Evolutionary conservation across 805 yeast species (phyloP), one percentile per base, ranked within the genome.

Genomic region (Lipomyces mesembrius): DNA sequence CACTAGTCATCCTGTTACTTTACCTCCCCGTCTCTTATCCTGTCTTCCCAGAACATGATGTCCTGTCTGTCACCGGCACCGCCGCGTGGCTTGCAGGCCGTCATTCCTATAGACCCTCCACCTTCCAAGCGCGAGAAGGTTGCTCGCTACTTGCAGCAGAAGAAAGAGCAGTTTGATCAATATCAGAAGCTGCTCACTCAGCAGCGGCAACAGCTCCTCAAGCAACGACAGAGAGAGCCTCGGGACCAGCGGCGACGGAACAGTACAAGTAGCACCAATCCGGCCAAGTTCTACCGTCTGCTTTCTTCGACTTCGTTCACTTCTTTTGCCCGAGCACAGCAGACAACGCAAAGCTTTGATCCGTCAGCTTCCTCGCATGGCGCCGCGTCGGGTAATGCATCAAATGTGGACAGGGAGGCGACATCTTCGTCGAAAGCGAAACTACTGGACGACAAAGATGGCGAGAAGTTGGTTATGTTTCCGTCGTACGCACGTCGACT

Each of bases 401-500:
- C 39, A 1, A 25, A 12, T 25, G 32, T 17, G 20, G 32, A 29
- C 34, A 34, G 29, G 20, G 14, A 63, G 35, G 6, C 32, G 20
- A 22, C 43, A 5, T 22, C 27, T 17, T 53, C 22, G n/a, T 25
- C 61, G 9, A 59, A 61, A 32, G 52, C 62, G 22, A 57, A 57
- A 57, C 61, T n/a, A 27, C 59, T 68, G 53, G 37, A 59, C 8
- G 71, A 59, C 49, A 68, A 61, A 58, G 76, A 78, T 37, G 88
- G 88, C 70, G 87, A 92, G 37, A 78, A 83, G 20, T 82, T 91
- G n/a, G 76, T 85, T 1, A 77, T 88, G 52, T 87, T 85, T 71
- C 89, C 88, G 27, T 83, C 88, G 3, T 88, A 83, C 75, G 81
- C 87, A 0, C 77, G 85, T 6, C 65, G 70, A 11, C 69, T 73